phyloP scores from a whole-genome alignment of 805 yeast genomes.

The Jamesozyma hellenica region DNA sequence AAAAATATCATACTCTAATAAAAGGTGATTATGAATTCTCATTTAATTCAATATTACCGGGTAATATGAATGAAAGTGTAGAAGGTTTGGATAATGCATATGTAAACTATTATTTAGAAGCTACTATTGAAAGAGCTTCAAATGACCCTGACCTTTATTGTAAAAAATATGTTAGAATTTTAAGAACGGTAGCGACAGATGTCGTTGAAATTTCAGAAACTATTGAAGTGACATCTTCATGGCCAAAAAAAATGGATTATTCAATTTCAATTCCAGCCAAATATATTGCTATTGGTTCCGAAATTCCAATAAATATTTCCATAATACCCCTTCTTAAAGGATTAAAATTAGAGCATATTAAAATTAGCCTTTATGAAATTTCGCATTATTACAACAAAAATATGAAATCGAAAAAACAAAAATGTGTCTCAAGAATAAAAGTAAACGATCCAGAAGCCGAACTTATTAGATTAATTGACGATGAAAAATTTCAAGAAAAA shows the following conservation, averaged over 20 bases:
- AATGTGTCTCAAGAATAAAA: slow-evolving; percentile 45
- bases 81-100: slow-evolving; percentile 83
- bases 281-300: slow-evolving; percentile 84
- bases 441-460: slow-evolving; percentile 34
- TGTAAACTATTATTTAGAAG: slow-evolving; percentile 61
- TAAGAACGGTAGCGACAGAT: slow-evolving; percentile 82
- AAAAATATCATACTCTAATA: slow-evolving; percentile 35
- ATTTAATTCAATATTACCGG: slow-evolving; percentile 75
- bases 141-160: slow-evolving; percentile 55
- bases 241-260: slow-evolving; percentile 93
- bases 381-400: slow-evolving; percentile 54
- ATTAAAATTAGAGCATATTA: slow-evolving; percentile 62
- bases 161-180: slow-evolving; percentile 65
- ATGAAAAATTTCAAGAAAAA: slow-evolving; percentile 36
- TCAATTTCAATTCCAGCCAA: slow-evolving; percentile 76
- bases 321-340: slow-evolving; percentile 79
- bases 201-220: slow-evolving; percentile 83
- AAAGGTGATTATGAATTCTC: slow-evolving; percentile 88
- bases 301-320: slow-evolving; percentile 56
- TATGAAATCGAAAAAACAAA: slow-evolving; percentile 51
- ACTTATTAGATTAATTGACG: slow-evolving; percentile 24
- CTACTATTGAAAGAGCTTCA: slow-evolving; percentile 74
- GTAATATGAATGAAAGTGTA: slow-evolving; percentile 74
- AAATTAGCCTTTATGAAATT: slow-evolving; percentile 57
- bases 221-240: slow-evolving; percentile 84